A percentile compares a stretch with the other conserved stretches of the same genome.
phyloP scores from a whole-genome alignment of 371 early-diverging fungal species.

The Haplosporangium sp. region DNA sequence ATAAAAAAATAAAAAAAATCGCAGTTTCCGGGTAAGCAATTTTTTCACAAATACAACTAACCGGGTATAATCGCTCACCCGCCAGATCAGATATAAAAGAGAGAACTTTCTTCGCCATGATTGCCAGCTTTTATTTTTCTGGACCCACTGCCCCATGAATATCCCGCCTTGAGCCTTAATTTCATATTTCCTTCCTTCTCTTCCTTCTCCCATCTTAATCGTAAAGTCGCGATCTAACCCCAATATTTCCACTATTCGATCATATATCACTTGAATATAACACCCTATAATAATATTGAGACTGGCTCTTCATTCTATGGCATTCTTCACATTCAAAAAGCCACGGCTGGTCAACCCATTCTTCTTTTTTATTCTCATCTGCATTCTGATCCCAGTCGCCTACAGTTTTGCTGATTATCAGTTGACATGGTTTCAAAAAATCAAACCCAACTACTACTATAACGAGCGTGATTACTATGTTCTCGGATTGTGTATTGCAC shows the following conservation, averaged over 20 bases:
- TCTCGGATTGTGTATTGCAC: conserved; percentile 31
- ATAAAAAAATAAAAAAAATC: too few species aligned
- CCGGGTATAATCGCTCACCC: too few species aligned
- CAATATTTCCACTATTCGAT: neutral
- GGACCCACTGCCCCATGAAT: neutral
- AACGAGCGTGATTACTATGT: conserved; percentile 44
- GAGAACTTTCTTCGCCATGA: too few species aligned
- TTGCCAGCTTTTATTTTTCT: neutral
- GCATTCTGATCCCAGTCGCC: conserved; percentile 34
- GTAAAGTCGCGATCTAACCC: neutral
- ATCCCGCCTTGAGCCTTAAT: too few species aligned
- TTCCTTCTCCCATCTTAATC: neutral
- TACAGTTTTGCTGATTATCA: conserved; percentile 38
- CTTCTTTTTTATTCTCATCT: conserved; percentile 35
- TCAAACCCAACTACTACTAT: conserved; percentile 25
- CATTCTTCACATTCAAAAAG: conserved; percentile 16
- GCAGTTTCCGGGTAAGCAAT: too few species aligned
- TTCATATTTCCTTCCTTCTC: neutral
- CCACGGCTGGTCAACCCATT: conserved; percentile 29
- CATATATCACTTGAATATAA: neutral
- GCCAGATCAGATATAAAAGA: too few species aligned
- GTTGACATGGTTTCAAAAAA: conserved; percentile 28
- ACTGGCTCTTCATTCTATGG: conserved; percentile 7
- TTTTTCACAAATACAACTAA: too few species aligned
- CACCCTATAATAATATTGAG: neutral